A percentile compares a stretch with the other conserved stretches of the same genome.
These are phyloP conservation scores for Hibiscus mutabilis DNA, from an alignment of 345 rosid species.

Conservation along the genomic window DNA sequence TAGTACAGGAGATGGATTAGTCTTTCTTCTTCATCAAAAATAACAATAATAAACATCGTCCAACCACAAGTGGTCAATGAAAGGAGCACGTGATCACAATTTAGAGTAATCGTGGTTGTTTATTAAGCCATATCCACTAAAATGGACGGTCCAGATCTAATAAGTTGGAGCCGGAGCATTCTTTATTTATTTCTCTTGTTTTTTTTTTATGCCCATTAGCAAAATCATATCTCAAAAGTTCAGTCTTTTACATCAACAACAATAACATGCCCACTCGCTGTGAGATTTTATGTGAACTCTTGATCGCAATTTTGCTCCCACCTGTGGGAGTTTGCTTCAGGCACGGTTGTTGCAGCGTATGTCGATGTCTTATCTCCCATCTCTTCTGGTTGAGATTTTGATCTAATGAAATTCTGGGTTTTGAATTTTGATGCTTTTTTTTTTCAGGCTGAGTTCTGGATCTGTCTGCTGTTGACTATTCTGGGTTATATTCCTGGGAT, in stretches of 20 bases:
- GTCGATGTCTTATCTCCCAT: constrained; percentile 5
- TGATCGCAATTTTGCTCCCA: constrained; percentile 76
- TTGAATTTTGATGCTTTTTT: neutral
- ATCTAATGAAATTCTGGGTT: constrained; percentile 7
- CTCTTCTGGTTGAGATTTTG: neutral
- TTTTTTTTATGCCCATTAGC: neutral
- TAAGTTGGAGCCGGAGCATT: neutral
- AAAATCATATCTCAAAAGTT: neutral
- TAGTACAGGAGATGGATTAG: too few relatives aligned
- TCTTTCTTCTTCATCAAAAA: too few relatives aligned
- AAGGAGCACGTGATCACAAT: neutral
- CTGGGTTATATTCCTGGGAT: constrained; percentile 92
- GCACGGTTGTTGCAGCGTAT: constrained; percentile 86
- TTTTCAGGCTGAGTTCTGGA: constrained; percentile 72
- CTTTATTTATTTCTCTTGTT: neutral
- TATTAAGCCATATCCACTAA: neutral
- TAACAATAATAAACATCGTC: neutral
- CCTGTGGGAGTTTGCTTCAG: constrained; percentile 88
- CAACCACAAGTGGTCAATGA: neutral
- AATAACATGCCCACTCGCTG: constrained; percentile 50
- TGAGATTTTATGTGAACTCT: constrained; percentile 65
- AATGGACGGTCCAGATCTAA: neutral
- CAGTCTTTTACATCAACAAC: neutral
- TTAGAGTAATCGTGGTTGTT: neutral
- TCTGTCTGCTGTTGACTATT: constrained; percentile 69